A percentile compares a stretch with the other conserved stretches of the same genome.
Conservation (phyloP, 2,329 filamentous ascomycete species). For the Penicillium sp. region DNA sequence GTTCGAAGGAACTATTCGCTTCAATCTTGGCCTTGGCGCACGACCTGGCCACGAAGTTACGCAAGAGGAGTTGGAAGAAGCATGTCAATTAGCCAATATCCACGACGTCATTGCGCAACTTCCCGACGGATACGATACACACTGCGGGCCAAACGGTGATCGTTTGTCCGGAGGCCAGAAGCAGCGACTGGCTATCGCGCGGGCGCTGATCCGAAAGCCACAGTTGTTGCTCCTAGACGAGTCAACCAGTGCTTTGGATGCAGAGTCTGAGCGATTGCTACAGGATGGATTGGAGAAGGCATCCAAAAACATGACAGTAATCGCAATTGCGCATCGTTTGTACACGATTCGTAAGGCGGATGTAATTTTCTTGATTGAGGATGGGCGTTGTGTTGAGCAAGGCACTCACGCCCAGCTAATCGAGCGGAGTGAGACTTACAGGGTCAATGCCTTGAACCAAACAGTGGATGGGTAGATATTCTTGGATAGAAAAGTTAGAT, state of each 20-base stretch:
- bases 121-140: conserved; percentile 57
- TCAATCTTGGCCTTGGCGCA: conserved; percentile 45
- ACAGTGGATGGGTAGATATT: conserved; percentile 18
- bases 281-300: conserved; percentile 36
- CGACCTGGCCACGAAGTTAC: conserved; percentile 55
- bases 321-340: conserved; percentile 42
- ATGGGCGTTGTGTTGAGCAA: conserved; percentile 60
- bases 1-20: conserved; percentile 47
- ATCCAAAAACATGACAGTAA: conserved; percentile 32
- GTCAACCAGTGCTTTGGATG: conserved; percentile 58
- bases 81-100: conserved; percentile 66
- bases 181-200: conserved; percentile 58
- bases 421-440: conserved; percentile 36
- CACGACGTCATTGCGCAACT: conserved; percentile 64
- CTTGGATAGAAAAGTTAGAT: not conserved
- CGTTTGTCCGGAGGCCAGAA: conserved; percentile 55
- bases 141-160: conserved; percentile 51
- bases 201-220: conserved; percentile 55
- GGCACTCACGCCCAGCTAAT: conserved; percentile 63
- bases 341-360: conserved; percentile 64
- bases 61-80: conserved; percentile 57
- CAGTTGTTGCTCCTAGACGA: conserved; percentile 58
- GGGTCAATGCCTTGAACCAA: conserved; percentile 37
- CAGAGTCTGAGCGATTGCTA: conserved; percentile 50
- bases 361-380: conserved; percentile 71